phyloP scores from a whole-genome alignment of 1,139 yeast genomes.

The Petasospora rhodanensis region DNA sequence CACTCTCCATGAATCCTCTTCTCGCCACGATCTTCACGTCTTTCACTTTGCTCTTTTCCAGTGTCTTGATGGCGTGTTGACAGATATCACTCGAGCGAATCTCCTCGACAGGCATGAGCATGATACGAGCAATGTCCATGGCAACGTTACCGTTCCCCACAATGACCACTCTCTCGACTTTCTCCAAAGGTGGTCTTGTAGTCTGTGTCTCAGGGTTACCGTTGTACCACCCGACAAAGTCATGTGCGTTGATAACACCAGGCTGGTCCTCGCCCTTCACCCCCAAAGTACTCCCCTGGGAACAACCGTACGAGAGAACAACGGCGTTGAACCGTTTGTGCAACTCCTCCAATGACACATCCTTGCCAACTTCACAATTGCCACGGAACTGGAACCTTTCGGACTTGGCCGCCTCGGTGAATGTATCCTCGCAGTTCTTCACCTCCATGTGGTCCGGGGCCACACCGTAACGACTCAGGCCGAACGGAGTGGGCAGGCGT shows the following conservation, averaged over 20 bases:
- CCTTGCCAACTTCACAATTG: constrained; percentile 63
- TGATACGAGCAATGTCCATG: constrained; percentile 78
- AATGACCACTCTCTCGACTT: constrained; percentile 63
- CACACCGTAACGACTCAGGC: constrained; percentile 90
- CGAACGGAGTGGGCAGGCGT: constrained; percentile 83
- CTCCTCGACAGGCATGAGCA: constrained; percentile 51
- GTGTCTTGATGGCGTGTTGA: constrained; percentile 48
- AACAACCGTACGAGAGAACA: constrained; percentile 81
- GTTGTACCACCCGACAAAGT: constrained; percentile 95
- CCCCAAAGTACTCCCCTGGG: constrained; percentile 51
- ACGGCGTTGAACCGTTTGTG: constrained; percentile 61
- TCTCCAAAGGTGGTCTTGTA: constrained; percentile 50
- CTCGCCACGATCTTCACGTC: constrained; percentile 76
- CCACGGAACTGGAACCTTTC: constrained; percentile 63
- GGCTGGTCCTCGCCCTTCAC: constrained; percentile 57
- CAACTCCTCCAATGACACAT: constrained; percentile 47
- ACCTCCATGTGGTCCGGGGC: constrained; percentile 99
- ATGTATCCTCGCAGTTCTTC: constrained; percentile 80
- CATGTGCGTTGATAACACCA: constrained; percentile 79
- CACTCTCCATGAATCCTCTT: constrained; percentile 77
- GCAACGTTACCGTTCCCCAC: constrained; percentile 99
- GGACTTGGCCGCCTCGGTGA: constrained; percentile 45
- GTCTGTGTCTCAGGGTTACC: constrained; percentile 62
- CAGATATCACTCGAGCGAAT: constrained; percentile 70
- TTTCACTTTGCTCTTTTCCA: constrained; percentile 50